These are phyloP conservation scores for Lolium rigidum DNA, from an alignment of 176 grass and related monocot species.

Conservation along the genomic window DNA sequence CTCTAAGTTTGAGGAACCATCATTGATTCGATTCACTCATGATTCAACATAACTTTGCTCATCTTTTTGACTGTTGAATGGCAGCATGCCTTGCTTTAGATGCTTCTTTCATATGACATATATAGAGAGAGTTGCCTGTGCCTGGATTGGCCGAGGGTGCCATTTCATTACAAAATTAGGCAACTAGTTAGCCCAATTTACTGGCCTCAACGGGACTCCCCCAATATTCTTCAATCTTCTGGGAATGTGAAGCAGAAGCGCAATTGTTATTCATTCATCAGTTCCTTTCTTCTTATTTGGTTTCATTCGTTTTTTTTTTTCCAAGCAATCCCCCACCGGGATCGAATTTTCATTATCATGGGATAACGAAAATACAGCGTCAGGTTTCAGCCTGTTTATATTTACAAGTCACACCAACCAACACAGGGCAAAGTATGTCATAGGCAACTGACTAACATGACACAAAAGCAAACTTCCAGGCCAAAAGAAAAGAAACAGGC, in stretches of 20 bases:
- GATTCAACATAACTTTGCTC: slow-evolving; percentile 1
- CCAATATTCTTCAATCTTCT: background rate
- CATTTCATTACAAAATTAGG: slow-evolving; percentile 27
- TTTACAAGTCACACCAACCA: no score
- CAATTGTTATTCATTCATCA: background rate
- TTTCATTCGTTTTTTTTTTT: no score
- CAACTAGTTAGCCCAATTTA: background rate
- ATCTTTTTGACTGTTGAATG: slow-evolving; percentile 20
- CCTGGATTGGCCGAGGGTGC: background rate
- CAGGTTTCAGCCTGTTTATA: no score
- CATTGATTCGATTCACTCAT: slow-evolving; percentile 13
- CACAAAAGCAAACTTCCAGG: no score
- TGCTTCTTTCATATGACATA: background rate
- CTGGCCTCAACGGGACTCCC: background rate
- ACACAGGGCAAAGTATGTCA: no score
- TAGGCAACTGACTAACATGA: no score
- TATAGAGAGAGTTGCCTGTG: background rate
- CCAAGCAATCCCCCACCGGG: no score
- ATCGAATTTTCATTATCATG: no score
- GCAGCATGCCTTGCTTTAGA: background rate
- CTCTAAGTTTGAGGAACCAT: slow-evolving; percentile 32
- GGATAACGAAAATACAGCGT: no score
- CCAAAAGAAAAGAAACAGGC: no score
- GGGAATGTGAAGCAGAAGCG: no score
- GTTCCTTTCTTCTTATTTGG: slow-evolving; percentile 18